These are phyloP conservation scores for Apiospora hydei DNA, from an alignment of 2,329 filamentous ascomycete genomes.

Conservation along the genomic window DNA sequence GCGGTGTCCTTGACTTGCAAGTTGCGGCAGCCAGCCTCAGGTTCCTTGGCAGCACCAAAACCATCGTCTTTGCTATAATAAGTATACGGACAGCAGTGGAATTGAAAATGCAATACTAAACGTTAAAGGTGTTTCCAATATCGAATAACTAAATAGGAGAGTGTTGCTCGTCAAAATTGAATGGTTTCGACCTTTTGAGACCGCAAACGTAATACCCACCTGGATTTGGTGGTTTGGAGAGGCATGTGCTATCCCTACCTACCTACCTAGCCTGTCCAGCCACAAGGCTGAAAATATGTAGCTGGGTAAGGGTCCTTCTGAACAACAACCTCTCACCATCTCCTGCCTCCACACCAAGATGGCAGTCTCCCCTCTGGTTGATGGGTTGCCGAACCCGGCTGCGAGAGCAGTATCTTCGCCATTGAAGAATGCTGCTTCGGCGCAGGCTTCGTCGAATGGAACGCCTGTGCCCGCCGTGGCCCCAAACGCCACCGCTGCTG, in stretches of 20 bases:
- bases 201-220: not conserved
- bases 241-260: not conserved
- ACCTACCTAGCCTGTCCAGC: not conserved
- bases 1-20: not conserved
- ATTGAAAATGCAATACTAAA: not conserved
- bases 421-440: conserved; percentile 50
- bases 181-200: not conserved
- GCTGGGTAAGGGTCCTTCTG: not conserved
- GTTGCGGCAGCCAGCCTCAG: not conserved
- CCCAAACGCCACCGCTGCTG: conserved; percentile 39
- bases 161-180: not conserved
- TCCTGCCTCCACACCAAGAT: conserved; percentile 32
- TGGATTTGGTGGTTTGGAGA: not conserved
- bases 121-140: not conserved
- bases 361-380: conserved; percentile 43
- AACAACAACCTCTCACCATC: conserved; percentile 5
- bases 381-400: conserved; percentile 37
- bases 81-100: not conserved
- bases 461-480: conserved; percentile 47
- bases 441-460: conserved; percentile 52
- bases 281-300: conserved; percentile 16
- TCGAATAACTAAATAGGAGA: not conserved
- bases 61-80: not conserved
- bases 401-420: conserved; percentile 50
- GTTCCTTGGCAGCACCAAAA: not conserved